These are phyloP conservation scores for Dendrobium officinale DNA, from an alignment of 106 monocot genomes.

Conservation along the genomic window DNA sequence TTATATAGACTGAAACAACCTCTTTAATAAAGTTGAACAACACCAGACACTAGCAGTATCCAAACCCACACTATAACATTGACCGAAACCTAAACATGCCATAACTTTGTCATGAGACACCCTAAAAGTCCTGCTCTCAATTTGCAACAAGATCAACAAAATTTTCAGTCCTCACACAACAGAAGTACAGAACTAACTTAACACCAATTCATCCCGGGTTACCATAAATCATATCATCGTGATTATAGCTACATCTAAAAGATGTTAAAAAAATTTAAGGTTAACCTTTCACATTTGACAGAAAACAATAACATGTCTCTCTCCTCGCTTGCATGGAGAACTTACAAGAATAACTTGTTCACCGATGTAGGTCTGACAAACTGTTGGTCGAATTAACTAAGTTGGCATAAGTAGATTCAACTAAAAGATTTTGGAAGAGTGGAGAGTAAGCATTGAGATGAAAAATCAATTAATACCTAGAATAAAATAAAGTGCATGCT, in stretches of 20 bases:
- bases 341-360: neutral
- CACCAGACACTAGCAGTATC: neutral
- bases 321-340: no score
- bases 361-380: neutral
- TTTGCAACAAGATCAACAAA: no score
- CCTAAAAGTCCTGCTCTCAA: no score
- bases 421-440: neutral
- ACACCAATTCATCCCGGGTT: no score
- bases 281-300: no score
- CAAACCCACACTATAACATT: neutral
- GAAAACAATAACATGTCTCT: no score
- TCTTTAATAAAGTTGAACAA: neutral
- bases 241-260: neutral
- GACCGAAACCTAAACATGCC: no score
- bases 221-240: neutral
- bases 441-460: neutral
- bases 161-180: no score
- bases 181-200: no score
- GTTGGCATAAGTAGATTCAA: neutral
- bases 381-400: neutral
- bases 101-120: no score
- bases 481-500: neutral
- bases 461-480: neutral
- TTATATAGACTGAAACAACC: no score
- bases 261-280: neutral